These are phyloP conservation scores for Diaporthe sp. DNA, from an alignment of 2,329 filamentous ascomycete genomes.

Conservation along the genomic window DNA sequence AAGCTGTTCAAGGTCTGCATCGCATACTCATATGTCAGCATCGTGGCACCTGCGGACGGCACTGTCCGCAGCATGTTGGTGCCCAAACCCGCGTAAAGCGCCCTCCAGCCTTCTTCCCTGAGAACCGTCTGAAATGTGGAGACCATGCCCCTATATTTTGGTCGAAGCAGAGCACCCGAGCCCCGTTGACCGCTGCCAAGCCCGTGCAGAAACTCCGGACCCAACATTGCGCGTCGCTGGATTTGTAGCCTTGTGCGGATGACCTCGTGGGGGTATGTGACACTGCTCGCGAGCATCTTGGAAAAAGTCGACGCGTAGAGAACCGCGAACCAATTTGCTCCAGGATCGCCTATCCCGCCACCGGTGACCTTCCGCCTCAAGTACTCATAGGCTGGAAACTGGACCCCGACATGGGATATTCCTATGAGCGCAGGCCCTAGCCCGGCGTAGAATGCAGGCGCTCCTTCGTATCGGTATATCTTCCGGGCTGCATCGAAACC, in stretches of 20 bases:
- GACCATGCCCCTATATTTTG: constrained; percentile 12
- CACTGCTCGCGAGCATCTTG: constrained; percentile 93
- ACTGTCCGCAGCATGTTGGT: constrained; percentile 15
- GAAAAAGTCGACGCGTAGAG: constrained; percentile 90
- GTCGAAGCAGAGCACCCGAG: neutral
- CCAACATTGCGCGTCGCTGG: constrained; percentile 80
- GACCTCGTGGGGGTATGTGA: constrained; percentile 99
- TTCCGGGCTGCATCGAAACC: constrained; percentile 93
- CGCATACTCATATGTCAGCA: constrained; percentile 23
- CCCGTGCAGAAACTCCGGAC: constrained; percentile 63
- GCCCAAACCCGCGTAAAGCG: neutral
- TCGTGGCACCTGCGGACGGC: constrained; percentile 3
- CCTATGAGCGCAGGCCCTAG: constrained; percentile 92
- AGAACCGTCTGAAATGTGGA: neutral
- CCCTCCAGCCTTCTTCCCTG: constrained; percentile 15
- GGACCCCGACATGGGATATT: constrained; percentile 97
- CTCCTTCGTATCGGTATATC: constrained; percentile 93
- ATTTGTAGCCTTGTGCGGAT: constrained; percentile 94
- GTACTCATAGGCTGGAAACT: constrained; percentile 96
- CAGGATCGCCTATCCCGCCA: constrained; percentile 79
- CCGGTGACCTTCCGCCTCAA: constrained; percentile 93
- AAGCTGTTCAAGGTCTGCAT: constrained; percentile 2
- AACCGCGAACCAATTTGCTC: constrained; percentile 85
- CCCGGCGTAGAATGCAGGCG: constrained; percentile 94
- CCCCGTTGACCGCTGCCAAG: constrained; percentile 54